Conservation (phyloP, 148 eudicot species). For the Drosera capensis region DNA sequence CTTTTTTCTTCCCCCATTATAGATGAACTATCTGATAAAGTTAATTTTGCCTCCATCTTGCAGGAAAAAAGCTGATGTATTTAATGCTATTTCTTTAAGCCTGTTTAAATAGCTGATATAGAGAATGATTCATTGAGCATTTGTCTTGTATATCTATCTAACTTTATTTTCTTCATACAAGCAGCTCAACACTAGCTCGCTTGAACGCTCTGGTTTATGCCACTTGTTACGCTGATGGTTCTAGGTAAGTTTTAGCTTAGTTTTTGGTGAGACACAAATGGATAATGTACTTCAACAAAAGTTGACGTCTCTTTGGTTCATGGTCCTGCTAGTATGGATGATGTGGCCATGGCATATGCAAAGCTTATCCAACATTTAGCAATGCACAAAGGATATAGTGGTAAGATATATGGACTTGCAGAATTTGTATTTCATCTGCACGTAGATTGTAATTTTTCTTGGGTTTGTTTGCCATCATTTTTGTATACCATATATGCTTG, state of each 20-base stretch:
- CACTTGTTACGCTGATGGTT: conserved; percentile 62
- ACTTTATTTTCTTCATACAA: conserved; percentile 6
- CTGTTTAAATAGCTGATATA: too few relatives aligned
- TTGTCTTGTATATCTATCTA: not conserved
- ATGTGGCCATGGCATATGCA: conserved; percentile 71
- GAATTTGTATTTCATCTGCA: not conserved
- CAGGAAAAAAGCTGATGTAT: too few relatives aligned
- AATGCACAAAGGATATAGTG: conserved; percentile 69
- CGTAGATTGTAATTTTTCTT: not conserved
- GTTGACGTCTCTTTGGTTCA: not conserved
- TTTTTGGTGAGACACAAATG: not conserved
- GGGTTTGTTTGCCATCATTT: not conserved
- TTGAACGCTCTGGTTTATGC: conserved; percentile 71
- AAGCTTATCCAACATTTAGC: conserved; percentile 93
- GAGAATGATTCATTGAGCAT: not conserved
- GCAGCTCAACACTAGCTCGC: conserved; percentile 81
- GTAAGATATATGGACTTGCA: conserved; percentile 6
- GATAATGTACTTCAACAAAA: not conserved
- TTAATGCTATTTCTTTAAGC: too few relatives aligned
- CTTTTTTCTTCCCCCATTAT: too few relatives aligned
- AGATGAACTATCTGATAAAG: too few relatives aligned
- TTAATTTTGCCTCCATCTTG: too few relatives aligned
- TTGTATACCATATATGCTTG: not conserved
- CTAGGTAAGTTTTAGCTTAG: too few relatives aligned
- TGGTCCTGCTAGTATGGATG: conserved; percentile 33